phyloP scores from a whole-genome alignment of 129 eudicot genomes.

The Logfia minima region DNA sequence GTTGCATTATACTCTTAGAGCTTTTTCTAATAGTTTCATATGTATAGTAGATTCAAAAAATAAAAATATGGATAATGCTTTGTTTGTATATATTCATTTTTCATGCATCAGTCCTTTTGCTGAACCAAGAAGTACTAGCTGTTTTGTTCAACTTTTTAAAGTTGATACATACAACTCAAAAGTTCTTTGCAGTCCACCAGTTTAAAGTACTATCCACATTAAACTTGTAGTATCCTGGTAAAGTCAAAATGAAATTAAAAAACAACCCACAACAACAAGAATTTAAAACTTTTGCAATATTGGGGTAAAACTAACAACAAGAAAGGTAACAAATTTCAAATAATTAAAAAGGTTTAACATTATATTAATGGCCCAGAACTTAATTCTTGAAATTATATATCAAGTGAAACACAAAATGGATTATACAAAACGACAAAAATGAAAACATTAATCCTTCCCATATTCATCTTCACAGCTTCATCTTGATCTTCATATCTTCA shows the following conservation, averaged over 20 bases:
- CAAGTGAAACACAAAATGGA: slow-evolving; percentile 23
- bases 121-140: slow-evolving; percentile 1
- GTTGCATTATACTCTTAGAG: too few relatives aligned
- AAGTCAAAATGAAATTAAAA: not conserved
- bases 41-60: too few relatives aligned
- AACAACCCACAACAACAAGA: not conserved
- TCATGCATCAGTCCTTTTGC: not conserved
- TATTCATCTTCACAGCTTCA: slow-evolving; percentile 12
- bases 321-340: not conserved
- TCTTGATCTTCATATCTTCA: slow-evolving; percentile 21
- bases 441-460: not conserved
- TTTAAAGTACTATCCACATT: not conserved
- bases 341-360: slow-evolving; percentile 7
- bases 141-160: not conserved
- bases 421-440: slow-evolving; percentile 23
- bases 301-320: not conserved
- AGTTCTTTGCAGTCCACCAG: not conserved
- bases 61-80: too few relatives aligned
- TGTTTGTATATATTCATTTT: too few relatives aligned
- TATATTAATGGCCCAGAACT: slow-evolving; percentile 27
- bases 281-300: not conserved
- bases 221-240: not conserved
- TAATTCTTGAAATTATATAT: slow-evolving; percentile 20
- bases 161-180: slow-evolving; percentile 5
- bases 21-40: too few relatives aligned